Evolutionary conservation across 805 yeast genomes (phyloP).

Genomic region (Starmerella lactis-condensi): DNA sequence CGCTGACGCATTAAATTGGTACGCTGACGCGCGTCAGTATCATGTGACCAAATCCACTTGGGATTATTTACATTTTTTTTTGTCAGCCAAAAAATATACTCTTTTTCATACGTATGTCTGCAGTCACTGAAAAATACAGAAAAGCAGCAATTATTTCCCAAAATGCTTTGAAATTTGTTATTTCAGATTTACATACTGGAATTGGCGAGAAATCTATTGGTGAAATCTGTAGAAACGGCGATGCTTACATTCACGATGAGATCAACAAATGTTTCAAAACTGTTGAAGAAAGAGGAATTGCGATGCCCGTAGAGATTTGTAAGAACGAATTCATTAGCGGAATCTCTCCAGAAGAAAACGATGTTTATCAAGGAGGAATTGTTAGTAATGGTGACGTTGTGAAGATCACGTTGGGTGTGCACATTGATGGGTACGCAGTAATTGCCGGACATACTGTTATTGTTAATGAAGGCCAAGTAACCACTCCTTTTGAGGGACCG

Average conservation of each 20-base stretch:
- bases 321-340: slow-evolving; percentile 62
- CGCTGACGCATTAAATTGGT: too few species aligned
- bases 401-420: slow-evolving; percentile 72
- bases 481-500: slow-evolving; percentile 66
- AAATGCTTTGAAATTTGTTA: slow-evolving; percentile 52
- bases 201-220: slow-evolving; percentile 36
- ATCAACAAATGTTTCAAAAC: slow-evolving; percentile 37
- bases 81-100: background rate
- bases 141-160: slow-evolving; percentile 79
- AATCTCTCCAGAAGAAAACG: slow-evolving; percentile 55
- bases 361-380: slow-evolving; percentile 24
- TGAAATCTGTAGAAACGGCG: slow-evolving; percentile 69
- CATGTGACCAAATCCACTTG: too few species aligned
- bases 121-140: slow-evolving; percentile 53
- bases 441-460: slow-evolving; percentile 73
- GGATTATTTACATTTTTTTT: background rate
- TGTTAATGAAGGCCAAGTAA: slow-evolving; percentile 23
- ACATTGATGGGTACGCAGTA: slow-evolving; percentile 88
- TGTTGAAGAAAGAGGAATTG: slow-evolving; percentile 65
- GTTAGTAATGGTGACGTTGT: slow-evolving; percentile 68
- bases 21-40: too few species aligned
- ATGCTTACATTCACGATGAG: slow-evolving; percentile 47
- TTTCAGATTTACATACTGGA: slow-evolving; percentile 48
- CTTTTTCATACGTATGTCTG: background rate
- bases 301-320: slow-evolving; percentile 79